phyloP scores from a whole-genome alignment of 345 rosid species.

The Linum trigynum region DNA sequence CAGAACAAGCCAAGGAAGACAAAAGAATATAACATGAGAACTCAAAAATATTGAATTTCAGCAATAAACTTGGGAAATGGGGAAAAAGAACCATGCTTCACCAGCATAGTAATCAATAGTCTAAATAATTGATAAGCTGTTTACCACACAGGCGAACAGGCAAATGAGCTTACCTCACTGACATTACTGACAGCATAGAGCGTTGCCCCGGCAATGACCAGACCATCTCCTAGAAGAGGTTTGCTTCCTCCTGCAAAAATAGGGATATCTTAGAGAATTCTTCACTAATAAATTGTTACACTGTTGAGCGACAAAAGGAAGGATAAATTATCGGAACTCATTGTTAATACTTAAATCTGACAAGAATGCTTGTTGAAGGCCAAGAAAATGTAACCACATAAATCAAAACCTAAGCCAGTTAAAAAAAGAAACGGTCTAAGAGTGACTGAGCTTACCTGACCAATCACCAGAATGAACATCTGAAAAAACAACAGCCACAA shows the following conservation, averaged over 20 bases:
- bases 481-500: constrained; percentile 72
- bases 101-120: neutral
- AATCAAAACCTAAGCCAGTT: neutral
- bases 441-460: constrained; percentile 37
- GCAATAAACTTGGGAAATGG: too few species aligned
- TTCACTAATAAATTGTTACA: too few species aligned
- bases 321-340: too few species aligned
- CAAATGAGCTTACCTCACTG: constrained; percentile 46
- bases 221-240: constrained; percentile 60
- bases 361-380: neutral
- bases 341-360: too few species aligned
- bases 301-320: too few species aligned
- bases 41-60: neutral
- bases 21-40: neutral
- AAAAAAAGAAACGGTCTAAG: neutral
- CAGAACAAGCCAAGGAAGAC: neutral
- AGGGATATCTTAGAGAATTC: neutral
- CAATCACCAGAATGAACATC: constrained; percentile 76
- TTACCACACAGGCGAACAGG: neutral
- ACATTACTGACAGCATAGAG: constrained; percentile 60
- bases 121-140: neutral
- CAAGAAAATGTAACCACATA: neutral
- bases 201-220: constrained; percentile 63
- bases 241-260: constrained; percentile 47
- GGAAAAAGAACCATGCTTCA: neutral